phyloP scores from a whole-genome alignment of 331 rosid genomes.

The Rosa hybrid region DNA sequence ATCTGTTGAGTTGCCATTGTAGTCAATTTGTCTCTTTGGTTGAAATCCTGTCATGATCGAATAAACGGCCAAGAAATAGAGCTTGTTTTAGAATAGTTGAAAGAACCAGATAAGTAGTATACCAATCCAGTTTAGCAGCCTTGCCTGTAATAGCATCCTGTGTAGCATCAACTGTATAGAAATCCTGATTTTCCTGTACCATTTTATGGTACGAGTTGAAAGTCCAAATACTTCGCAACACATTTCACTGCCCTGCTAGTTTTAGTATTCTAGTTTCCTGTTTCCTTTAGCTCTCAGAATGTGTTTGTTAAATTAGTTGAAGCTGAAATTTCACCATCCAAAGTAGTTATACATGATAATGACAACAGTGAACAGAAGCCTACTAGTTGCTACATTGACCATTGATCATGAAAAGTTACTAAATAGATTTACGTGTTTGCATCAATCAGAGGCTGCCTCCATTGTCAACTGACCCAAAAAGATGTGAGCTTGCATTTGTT shows the following conservation, averaged over 20 bases:
- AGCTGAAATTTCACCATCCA: neutral
- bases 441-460: conserved; percentile 82
- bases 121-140: too few relatives aligned
- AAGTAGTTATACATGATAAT: neutral
- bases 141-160: too few relatives aligned
- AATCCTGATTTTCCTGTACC: too few relatives aligned
- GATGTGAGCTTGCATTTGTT: conserved; percentile 90
- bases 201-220: too few relatives aligned
- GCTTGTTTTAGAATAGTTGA: too few relatives aligned
- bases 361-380: neutral
- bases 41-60: too few relatives aligned
- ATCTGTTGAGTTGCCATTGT: too few relatives aligned
- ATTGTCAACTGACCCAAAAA: conserved; percentile 79
- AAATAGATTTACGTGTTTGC: neutral
- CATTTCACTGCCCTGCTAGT: neutral
- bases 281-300: neutral
- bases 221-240: neutral
- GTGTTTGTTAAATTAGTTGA: neutral
- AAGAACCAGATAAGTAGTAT: too few relatives aligned
- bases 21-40: too few relatives aligned
- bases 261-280: neutral
- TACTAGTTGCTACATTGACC: neutral
- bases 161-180: too few relatives aligned
- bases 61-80: too few relatives aligned
- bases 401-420: neutral